These are phyloP conservation scores for Phytophthora megakarya DNA, from an alignment of 352 stramenopile species.

Conservation along the genomic window DNA sequence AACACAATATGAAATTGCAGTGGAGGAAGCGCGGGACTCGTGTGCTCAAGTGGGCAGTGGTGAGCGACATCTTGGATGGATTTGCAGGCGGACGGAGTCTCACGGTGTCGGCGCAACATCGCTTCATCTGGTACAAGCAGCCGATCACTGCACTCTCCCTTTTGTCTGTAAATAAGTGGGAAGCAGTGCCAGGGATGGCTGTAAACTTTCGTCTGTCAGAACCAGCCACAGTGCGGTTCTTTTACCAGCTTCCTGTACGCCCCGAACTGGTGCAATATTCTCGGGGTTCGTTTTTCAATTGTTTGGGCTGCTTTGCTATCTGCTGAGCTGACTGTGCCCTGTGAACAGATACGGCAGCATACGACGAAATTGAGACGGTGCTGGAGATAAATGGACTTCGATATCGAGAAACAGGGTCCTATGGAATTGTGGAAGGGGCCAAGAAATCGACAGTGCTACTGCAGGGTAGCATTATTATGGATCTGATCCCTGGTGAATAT, in stretches of 20 bases:
- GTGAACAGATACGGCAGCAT: conserved; percentile 48
- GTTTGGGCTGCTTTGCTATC: conserved; percentile 2
- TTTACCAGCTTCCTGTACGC: conserved; percentile 76
- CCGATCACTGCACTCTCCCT: conserved; percentile 48
- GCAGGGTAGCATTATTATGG: conserved; percentile 65
- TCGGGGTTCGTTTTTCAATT: conserved; percentile 42
- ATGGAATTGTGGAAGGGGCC: conserved; percentile 52
- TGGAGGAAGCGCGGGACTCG: conserved; percentile 67
- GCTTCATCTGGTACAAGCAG: conserved; percentile 71
- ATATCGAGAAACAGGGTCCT: conserved; percentile 76
- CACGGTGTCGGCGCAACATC: conserved; percentile 67
- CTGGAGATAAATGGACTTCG: conserved; percentile 67
- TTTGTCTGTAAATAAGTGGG: conserved; percentile 57
- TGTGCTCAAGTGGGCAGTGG: conserved; percentile 63
- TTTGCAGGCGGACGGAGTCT: conserved; percentile 70
- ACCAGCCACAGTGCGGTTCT: conserved; percentile 56
- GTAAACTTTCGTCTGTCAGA: conserved; percentile 58
- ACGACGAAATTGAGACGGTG: conserved; percentile 67
- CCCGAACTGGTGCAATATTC: conserved; percentile 57
- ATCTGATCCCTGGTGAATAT: conserved; percentile 70
- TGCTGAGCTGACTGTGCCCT: conserved; percentile 13
- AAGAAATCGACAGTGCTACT: conserved; percentile 65
- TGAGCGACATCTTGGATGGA: conserved; percentile 63
- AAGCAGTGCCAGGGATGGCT: conserved; percentile 57
- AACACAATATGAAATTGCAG: conserved; percentile 61